Evolutionary conservation across 257 asterid genomes (phyloP), one percentile per base, ranked within the genome.

Genomic region (Solanum tacnaense): DNA sequence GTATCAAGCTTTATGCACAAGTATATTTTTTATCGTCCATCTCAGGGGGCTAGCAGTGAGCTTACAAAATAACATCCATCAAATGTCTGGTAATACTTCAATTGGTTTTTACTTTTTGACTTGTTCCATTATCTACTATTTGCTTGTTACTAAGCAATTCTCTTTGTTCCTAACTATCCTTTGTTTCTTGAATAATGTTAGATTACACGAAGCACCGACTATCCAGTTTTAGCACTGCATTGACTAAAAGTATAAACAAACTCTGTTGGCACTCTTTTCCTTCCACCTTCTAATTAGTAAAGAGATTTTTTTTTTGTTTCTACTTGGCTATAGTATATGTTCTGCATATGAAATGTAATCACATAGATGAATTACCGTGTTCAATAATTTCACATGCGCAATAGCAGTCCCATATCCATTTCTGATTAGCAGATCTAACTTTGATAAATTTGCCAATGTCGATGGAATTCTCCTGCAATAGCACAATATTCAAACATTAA

Each of bases 391-490:
- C 93, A 95, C 81, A 29, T 86, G 91, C 0, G 98, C 95, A 78
- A 96, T 91, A 70, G 95, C 89, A 76, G 90, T 92, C 87, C 96
- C 98, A 86, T 91, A 93, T 91, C 96, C 98, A 89, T 95, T 98
- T 92, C 92, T 94, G 90, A 96, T 92, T 90, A 91, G 90, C 87
- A 91, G 91, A 88, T 94, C 98, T 93, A 96, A 36, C 88, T 93
- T 96, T 12, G 95, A 92, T 89, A 96, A 92, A 88, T 88, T 96
- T 79, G 97, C 98, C 84, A 96, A 75, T 56, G 90, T 81, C 0
- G 94, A 91, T 84, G 98, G 98, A 87, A 94, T 91, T 82, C 98
- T 92, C 94, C 99, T 96, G 94, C 90, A 89, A 89, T 49, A 89
- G 68, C 68, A 46, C 68, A 46, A 46, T 49, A 46, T 81, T 29